Percentiles rank a stretch among this genome's conserved stretches.
phyloP scores from a whole-genome alignment of 345 rosid species.

The Cardamine resedifolia region DNA sequence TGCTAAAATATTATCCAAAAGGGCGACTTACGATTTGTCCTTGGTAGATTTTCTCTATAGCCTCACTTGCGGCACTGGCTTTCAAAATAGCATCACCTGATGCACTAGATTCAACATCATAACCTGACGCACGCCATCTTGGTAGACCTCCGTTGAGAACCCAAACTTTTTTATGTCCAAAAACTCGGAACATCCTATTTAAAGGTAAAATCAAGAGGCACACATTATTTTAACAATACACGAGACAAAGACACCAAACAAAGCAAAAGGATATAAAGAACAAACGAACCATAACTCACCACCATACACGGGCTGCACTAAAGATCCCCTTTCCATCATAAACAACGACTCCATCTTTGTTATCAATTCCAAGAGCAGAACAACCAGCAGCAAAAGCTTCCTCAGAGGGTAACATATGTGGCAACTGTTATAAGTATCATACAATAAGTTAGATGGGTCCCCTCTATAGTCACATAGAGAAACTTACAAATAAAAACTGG shows the following conservation, averaged over 20 bases:
- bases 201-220: slow-evolving; percentile 6
- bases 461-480: neutral
- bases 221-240: slow-evolving; percentile 1
- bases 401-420: slow-evolving; percentile 97
- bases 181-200: slow-evolving; percentile 91
- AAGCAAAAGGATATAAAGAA: neutral
- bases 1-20: neutral
- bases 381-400: slow-evolving; percentile 97
- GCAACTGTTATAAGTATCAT: slow-evolving; percentile 57
- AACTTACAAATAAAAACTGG: neutral
- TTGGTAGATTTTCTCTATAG: slow-evolving; percentile 87
- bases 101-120: slow-evolving; percentile 98
- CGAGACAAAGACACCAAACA: neutral
- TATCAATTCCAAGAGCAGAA: slow-evolving; percentile 90
- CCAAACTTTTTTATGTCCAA: slow-evolving; percentile 92
- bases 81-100: slow-evolving; percentile 91
- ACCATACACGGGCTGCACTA: slow-evolving; percentile 99
- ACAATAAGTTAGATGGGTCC: neutral
- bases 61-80: slow-evolving; percentile 97
- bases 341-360: slow-evolving; percentile 86
- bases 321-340: slow-evolving; percentile 98
- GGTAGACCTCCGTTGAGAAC: slow-evolving; percentile 97
- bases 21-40: slow-evolving; percentile 68
- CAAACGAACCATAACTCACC: slow-evolving; percentile 56
- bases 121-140: slow-evolving; percentile 96